Conservation (phyloP, 2,329 filamentous ascomycete species). For the Pestalotiopsis sp. region DNA sequence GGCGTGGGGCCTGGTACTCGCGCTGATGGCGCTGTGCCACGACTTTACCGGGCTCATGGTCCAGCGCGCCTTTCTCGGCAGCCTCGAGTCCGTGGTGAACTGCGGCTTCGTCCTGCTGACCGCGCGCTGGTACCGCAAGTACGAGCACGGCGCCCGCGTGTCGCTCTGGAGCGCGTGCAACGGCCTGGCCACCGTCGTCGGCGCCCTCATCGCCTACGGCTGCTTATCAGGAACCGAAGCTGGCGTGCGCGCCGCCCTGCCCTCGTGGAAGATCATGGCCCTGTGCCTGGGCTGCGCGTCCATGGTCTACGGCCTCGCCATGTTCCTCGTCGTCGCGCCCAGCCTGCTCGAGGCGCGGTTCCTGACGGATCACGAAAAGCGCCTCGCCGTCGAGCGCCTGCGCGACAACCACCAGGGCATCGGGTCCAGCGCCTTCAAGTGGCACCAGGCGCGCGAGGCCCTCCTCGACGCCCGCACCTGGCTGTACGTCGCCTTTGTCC, state of each 20-base stretch:
- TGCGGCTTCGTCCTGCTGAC: constrained; percentile 19
- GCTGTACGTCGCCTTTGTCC: constrained; percentile 10
- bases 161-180: constrained; percentile 1
- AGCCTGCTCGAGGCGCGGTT: constrained; percentile 29
- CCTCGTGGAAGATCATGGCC: constrained; percentile 34
- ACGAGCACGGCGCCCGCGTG: constrained; percentile 9
- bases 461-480: background rate
- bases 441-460: constrained; percentile 26
- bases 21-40: constrained; percentile 29
- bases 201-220: constrained; percentile 31
- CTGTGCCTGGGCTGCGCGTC: constrained; percentile 32
- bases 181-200: constrained; percentile 28
- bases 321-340: constrained; percentile 29
- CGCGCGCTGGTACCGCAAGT: constrained; percentile 6
- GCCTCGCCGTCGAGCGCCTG: constrained; percentile 30
- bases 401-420: constrained; percentile 20
- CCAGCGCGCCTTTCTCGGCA: constrained; percentile 18
- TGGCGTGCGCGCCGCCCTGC: constrained; percentile 28
- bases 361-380: constrained; percentile 21
- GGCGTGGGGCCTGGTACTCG: constrained; percentile 16
- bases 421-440: constrained; percentile 43
- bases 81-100: constrained; percentile 17
- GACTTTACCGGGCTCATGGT: constrained; percentile 19
- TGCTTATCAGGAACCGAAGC: constrained; percentile 8
- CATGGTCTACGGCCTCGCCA: constrained; percentile 24